Base-by-base conservation (phyloP, 352 stramenopile genomes). In the Pythium vanterpoolii region DNA sequence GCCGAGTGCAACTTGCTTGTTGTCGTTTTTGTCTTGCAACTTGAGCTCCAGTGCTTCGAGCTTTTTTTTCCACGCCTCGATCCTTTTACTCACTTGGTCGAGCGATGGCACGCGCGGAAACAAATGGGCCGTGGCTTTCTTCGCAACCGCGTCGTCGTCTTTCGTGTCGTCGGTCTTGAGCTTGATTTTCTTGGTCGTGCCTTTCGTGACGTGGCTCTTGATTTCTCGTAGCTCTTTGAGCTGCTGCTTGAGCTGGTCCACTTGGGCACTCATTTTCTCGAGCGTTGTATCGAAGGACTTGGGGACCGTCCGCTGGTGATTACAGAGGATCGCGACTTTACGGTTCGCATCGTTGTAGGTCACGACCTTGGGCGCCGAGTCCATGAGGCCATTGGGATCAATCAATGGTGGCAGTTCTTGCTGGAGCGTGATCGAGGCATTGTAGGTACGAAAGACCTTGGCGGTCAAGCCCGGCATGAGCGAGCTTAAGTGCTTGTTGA, bases 361-460 rank as follows among this genome's bases (percentile, higher is more conserved):
- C 3, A 99, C 89, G 42, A 99, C 90, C 79, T 98, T 98, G 33
- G 92, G 80, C 1, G 84, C 64, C 1, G 82, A 74, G 33, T 93
- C 84, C 73, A 89, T 77, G 26, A 71, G 75, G 10, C 80, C 80
- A 21, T 86, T 61, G 1, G 72, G 71, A 38, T 92, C 81, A 23
- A 93, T 58, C 3, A 68, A 62, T 2, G 66, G 60, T 40, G 83
- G 85, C 38, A 99, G 76, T 77, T 99, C 92, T 68, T 98, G 93
- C 71, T 99, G 94, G 28, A 99, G 81, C 34, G 97, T 99, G 43
- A 99, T 92, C 1, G 96, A 99, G 5, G 98, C 98, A 79, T 99
- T 99, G 84, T 98, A 99, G 28, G 98, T 99, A 98, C 98, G 96
- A 75, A 99, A 99, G 0, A 99, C 98, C 77, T 99, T 99, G 46